Evolutionary conservation across 106 monocot genomes (phyloP).

Genomic region (Allium fistulosum): DNA sequence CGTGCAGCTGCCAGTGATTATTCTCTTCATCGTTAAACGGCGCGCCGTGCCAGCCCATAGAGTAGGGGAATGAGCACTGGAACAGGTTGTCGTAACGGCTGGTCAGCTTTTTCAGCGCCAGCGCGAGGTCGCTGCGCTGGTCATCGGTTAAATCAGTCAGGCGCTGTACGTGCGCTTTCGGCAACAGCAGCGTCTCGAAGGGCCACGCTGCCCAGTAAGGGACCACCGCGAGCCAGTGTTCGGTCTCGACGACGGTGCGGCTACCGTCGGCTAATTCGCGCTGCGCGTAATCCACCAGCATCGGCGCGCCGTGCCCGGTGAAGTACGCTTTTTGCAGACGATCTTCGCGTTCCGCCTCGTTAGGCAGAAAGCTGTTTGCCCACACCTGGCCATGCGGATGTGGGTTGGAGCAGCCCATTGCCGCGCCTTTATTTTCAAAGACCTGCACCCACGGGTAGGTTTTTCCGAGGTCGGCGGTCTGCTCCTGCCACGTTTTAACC

Average conservation of each 20-base stretch:
- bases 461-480: not conserved
- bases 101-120: not conserved
- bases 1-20: not conserved
- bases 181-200: not conserved
- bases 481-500: not conserved
- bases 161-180: not conserved
- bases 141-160: not conserved
- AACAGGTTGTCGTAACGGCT: not conserved
- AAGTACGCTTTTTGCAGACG: not conserved
- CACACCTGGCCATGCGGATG: not conserved
- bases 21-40: not conserved
- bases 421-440: not conserved
- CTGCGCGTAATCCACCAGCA: not conserved
- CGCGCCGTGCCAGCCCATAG: not conserved
- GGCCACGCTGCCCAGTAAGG: not conserved
- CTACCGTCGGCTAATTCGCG: not conserved
- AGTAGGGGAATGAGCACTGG: not conserved
- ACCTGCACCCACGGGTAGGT: not conserved
- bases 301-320: not conserved
- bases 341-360: not conserved
- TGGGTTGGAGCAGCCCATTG: not conserved
- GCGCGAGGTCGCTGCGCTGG: not conserved
- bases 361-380: not conserved
- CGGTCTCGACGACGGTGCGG: not conserved
- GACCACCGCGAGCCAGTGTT: not conserved